Evolutionary conservation across 768 basidiomycete species (phyloP).

Genomic region (Leccinum boreale): DNA sequence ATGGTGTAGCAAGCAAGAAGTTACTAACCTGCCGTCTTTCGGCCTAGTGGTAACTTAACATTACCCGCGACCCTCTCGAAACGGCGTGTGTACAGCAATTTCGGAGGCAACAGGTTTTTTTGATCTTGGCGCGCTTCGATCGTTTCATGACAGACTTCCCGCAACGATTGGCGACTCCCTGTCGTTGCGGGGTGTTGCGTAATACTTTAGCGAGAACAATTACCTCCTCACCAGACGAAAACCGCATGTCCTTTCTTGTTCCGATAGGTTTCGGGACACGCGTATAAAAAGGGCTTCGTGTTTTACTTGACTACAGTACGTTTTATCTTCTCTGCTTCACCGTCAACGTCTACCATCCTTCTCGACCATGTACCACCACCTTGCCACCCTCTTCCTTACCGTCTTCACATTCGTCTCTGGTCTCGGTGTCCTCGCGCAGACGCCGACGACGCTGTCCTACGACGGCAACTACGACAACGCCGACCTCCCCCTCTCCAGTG

Average conservation of each 20-base stretch:
- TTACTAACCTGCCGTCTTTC: not conserved
- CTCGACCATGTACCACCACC: constrained; percentile 27
- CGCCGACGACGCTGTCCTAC: constrained; percentile 30
- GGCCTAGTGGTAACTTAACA: not conserved
- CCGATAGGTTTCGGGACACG: not conserved
- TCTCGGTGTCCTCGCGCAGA: constrained; percentile 22
- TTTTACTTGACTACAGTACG: not conserved
- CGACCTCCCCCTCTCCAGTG: constrained; percentile 22
- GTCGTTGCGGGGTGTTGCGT: not conserved
- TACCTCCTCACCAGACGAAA: not conserved
- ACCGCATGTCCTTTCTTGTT: not conserved
- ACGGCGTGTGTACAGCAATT: not conserved
- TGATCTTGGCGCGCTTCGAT: not conserved
- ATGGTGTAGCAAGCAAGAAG: not conserved
- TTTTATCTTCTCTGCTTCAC: not conserved
- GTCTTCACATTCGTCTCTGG: constrained; percentile 12
- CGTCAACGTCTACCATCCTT: not conserved
- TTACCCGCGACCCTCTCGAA: not conserved
- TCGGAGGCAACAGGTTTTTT: not conserved
- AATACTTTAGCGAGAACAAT: not conserved
- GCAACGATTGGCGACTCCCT: not conserved
- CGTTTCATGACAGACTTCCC: not conserved
- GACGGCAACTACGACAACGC: constrained; percentile 36
- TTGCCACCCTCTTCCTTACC: constrained; percentile 8
- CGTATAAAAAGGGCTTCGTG: constrained; percentile 18